Evolutionary conservation across 208 protist genomes (phyloP).

Genomic region (Trypanosoma cruzi): DNA sequence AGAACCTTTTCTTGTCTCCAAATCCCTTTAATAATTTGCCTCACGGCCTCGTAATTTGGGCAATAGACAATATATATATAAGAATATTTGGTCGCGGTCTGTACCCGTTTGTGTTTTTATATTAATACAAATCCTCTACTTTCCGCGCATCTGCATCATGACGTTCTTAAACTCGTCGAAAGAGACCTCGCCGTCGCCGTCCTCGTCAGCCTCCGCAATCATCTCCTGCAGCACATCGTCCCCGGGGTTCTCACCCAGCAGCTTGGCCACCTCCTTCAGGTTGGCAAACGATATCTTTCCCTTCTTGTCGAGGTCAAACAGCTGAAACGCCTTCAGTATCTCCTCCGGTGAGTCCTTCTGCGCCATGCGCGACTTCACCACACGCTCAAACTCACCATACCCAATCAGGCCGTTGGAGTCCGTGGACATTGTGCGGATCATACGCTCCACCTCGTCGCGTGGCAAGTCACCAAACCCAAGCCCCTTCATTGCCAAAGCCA

Average conservation of each 20-base stretch:
- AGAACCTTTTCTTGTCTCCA: too few species aligned
- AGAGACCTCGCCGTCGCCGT: slow-evolving; percentile 96
- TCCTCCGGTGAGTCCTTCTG: slow-evolving; percentile 94
- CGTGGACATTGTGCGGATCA: slow-evolving; percentile 85
- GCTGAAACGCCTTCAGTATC: slow-evolving; percentile 95
- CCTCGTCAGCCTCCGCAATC: slow-evolving; percentile 96
- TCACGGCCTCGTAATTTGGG: too few species aligned
- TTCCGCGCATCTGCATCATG: slow-evolving; percentile 91
- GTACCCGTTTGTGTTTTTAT: too few species aligned
- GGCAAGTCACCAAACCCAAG: slow-evolving; percentile 95
- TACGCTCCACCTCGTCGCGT: slow-evolving; percentile 93
- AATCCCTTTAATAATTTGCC: too few species aligned
- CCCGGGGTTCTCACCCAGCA: slow-evolving; percentile 95
- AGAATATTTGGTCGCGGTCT: too few species aligned
- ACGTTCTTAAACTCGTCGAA: slow-evolving; percentile 97
- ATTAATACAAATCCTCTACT: slow-evolving; percentile 51
- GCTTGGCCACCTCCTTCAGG: slow-evolving; percentile 95
- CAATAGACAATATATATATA: too few species aligned
- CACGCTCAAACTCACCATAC: slow-evolving; percentile 90
- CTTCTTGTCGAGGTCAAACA: slow-evolving; percentile 97
- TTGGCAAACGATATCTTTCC: slow-evolving; percentile 97
- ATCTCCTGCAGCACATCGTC: slow-evolving; percentile 98
- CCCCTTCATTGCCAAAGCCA: slow-evolving; percentile 95
- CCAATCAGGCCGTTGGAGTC: slow-evolving; percentile 89
- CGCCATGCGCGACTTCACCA: slow-evolving; percentile 92